Conservation (phyloP, 1,284 basidiomycete species). For the Leucoagaricus sp. region DNA sequence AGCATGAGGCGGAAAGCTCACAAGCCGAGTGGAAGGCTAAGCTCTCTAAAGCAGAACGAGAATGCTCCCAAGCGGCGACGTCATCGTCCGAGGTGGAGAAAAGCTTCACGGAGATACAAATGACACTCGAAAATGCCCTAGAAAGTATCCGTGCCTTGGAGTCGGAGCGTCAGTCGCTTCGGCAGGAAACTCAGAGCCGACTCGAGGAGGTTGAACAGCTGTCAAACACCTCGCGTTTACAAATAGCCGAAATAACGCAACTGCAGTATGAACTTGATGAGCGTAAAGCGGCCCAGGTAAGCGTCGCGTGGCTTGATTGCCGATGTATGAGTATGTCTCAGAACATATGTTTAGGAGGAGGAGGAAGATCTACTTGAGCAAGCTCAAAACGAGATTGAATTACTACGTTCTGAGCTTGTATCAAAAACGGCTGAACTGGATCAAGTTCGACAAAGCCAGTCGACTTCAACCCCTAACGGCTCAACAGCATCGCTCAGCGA, state of each 20-base stretch:
- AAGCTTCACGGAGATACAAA: conserved; percentile 61
- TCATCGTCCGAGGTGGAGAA: conserved; percentile 60
- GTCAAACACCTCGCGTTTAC: conserved; percentile 40
- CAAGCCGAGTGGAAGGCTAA: conserved; percentile 45
- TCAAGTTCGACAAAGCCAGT: conserved; percentile 46
- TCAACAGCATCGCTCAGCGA: conserved; percentile 56
- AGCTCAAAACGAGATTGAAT: conserved; percentile 68
- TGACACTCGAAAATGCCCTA: conserved; percentile 56
- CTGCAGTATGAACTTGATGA: conserved; percentile 54
- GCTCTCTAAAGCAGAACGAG: conserved; percentile 48
- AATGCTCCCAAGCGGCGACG: conserved; percentile 47
- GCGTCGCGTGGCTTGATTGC: conserved; percentile 15
- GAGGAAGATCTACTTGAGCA: conserved; percentile 60
- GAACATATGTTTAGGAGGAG: conserved; percentile 45
- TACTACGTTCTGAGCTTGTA: conserved; percentile 56
- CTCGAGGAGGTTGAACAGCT: conserved; percentile 56
- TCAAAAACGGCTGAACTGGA: conserved; percentile 67
- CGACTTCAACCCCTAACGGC: conserved; percentile 51
- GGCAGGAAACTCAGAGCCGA: conserved; percentile 51
- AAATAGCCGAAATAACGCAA: conserved; percentile 51
- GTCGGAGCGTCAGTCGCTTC: conserved; percentile 54
- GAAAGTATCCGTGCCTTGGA: conserved; percentile 56
- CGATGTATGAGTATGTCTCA: not conserved
- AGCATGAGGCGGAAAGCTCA: conserved; percentile 47
- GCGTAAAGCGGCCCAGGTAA: conserved; percentile 41